A percentile compares a stretch with the other conserved stretches of the same genome.
Conservation (phyloP, 2,329 filamentous ascomycete species). For the Fusarium duplospermum region DNA sequence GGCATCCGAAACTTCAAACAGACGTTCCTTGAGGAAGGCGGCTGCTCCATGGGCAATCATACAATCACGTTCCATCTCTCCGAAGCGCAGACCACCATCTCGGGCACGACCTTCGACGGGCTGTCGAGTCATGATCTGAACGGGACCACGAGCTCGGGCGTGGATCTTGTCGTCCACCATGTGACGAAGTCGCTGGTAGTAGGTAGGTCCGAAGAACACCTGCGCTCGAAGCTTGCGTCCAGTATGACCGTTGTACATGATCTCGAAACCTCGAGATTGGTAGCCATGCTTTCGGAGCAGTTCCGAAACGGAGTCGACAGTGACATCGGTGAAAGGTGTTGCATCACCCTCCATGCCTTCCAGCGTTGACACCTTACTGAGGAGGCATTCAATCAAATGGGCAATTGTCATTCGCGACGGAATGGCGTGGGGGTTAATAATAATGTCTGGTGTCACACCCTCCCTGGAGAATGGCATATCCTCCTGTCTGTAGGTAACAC, state of each 20-base stretch:
- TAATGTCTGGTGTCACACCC: slow-evolving; percentile 92
- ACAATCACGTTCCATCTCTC: slow-evolving; percentile 99
- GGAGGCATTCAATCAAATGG: slow-evolving; percentile 98
- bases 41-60: slow-evolving; percentile 99
- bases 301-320: slow-evolving; percentile 90
- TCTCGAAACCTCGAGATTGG: slow-evolving; percentile 95
- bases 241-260: slow-evolving; percentile 99
- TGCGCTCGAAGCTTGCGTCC: slow-evolving; percentile 93
- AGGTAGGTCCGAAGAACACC: slow-evolving; percentile 96
- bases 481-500: slow-evolving; percentile 96
- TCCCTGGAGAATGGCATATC: slow-evolving; percentile 98
- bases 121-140: slow-evolving; percentile 96
- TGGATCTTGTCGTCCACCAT: slow-evolving; percentile 99
- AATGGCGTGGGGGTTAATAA: slow-evolving; percentile 99
- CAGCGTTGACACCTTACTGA: slow-evolving; percentile 94
- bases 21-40: slow-evolving; percentile 94
- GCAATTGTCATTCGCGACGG: slow-evolving; percentile 99
- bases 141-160: slow-evolving; percentile 94
- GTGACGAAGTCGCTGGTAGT: slow-evolving; percentile 97
- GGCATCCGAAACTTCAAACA: slow-evolving; percentile 97
- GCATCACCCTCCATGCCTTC: slow-evolving; percentile 97
- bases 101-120: slow-evolving; percentile 98
- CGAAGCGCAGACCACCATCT: slow-evolving; percentile 98
- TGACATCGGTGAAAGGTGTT: slow-evolving; percentile 97
- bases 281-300: slow-evolving; percentile 91